Conservation (phyloP, 345 rosid species). For the Psidium guajava region DNA sequence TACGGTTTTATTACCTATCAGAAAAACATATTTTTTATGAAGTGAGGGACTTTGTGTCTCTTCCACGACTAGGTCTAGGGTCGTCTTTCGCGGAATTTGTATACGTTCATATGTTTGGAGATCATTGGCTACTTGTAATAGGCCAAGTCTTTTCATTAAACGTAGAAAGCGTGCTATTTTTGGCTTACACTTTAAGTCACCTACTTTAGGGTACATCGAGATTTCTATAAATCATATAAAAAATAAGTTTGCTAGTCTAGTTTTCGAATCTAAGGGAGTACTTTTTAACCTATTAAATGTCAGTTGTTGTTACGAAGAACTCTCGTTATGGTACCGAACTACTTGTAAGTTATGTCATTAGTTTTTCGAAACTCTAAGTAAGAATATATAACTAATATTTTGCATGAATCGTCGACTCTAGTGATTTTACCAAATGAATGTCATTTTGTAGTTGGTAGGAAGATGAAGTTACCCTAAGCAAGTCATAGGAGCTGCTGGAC, state of each 20-base stretch:
- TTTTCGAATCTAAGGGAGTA: not conserved
- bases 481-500: too few species aligned
- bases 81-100: not conserved
- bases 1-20: not conserved
- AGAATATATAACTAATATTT: not conserved
- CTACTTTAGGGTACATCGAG: too few species aligned
- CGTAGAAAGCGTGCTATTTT: too few species aligned
- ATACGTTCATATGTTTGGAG: not conserved
- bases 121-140: not conserved
- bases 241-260: too few species aligned
- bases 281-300: not conserved
- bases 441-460: constrained; percentile 8
- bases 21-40: not conserved
- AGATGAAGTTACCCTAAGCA: constrained; percentile 4
- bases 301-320: not conserved
- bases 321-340: not conserved
- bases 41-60: not conserved
- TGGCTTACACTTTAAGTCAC: too few species aligned
- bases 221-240: too few species aligned
- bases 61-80: not conserved
- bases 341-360: not conserved
- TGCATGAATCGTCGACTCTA: not conserved
- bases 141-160: not conserved
- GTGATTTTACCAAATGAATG: not conserved
- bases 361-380: not conserved